Evolutionary conservation across 2,329 filamentous ascomycete species (phyloP).

Genomic region (Apiospora hydei): DNA sequence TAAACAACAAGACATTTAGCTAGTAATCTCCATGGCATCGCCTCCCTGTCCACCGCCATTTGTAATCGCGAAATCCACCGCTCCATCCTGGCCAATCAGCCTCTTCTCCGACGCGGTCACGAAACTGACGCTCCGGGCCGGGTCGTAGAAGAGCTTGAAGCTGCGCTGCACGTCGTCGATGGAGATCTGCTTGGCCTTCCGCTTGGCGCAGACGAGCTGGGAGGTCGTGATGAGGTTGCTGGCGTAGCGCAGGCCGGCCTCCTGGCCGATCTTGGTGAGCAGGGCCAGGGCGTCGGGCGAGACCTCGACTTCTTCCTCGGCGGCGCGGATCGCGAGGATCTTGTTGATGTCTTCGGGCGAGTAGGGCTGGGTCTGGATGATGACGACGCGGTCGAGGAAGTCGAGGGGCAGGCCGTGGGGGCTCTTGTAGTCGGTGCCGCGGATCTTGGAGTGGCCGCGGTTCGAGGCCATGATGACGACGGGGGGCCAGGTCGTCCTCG

Average conservation of each 20-base stretch:
- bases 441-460: constrained; percentile 87
- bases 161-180: constrained; percentile 92
- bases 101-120: constrained; percentile 90
- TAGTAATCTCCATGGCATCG: constrained; percentile 46
- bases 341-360: constrained; percentile 84
- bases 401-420: constrained; percentile 95
- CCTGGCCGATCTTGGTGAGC: constrained; percentile 93
- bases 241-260: constrained; percentile 92
- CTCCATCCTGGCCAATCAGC: constrained; percentile 86
- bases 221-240: constrained; percentile 97
- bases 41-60: constrained; percentile 46
- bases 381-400: constrained; percentile 94
- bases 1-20: constrained; percentile 30
- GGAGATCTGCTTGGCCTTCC: constrained; percentile 81
- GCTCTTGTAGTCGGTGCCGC: constrained; percentile 90
- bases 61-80: constrained; percentile 71
- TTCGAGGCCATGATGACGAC: constrained; percentile 99
- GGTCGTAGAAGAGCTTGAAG: constrained; percentile 94
- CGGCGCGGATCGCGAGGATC: constrained; percentile 89
- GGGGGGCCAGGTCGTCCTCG: constrained; percentile 92
- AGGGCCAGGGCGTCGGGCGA: constrained; percentile 89
- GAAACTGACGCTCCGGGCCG: constrained; percentile 86
- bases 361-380: constrained; percentile 93
- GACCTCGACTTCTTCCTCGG: constrained; percentile 95
- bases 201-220: constrained; percentile 85